Base-by-base conservation (phyloP, 352 stramenopile species). In the Phytopythium boreale region DNA sequence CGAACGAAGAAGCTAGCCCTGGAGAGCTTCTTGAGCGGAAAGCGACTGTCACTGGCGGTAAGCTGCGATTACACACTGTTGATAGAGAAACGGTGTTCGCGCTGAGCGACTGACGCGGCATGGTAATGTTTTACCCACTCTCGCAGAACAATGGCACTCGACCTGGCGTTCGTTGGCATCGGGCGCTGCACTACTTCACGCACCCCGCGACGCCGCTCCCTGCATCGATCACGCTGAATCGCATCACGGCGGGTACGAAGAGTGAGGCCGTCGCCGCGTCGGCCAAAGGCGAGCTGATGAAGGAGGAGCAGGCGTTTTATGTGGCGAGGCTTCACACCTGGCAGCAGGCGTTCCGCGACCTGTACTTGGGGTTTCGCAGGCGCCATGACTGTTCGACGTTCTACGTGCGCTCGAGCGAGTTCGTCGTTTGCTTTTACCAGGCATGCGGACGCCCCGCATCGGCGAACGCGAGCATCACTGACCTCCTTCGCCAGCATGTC, bases 351-450 rank as follows among this genome's bases (percentile, higher is more conserved):
- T 89, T 93, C 62, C 82, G 76, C 26, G 71, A 90, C 41, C 70
- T 81, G 24, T 93, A 93, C 62, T 79, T 90, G 65, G 73, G 68
- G 12, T 88, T 90, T 34, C 84, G 80, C 39, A 36, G 26, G 17
- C n/a, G 9, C 36, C 27, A 43, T 27, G 22, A 29, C 36, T 12
- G 26, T 55, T 34, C 49, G 12, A 67, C 66, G 17, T 82, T 93
- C 29, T 93, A 93, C 37, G 51, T 93, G 37, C 75, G 77, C 14
- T 87, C 80, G 50, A 80, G 68, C 22, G 82, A 93, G 41, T 93
- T 83, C 60, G 65, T 82, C 15, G 72, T 81, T 20, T 88, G 80
- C 51, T 89, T 93, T 36, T 70, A 79, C n/a, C 59, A 75, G 19
- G 61, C 83, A 31, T 39, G 27, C n/a, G 29, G 51, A 34, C 46